Conservation (phyloP, 176 grass and related monocot species). For the Thinopyrum elongatum region DNA sequence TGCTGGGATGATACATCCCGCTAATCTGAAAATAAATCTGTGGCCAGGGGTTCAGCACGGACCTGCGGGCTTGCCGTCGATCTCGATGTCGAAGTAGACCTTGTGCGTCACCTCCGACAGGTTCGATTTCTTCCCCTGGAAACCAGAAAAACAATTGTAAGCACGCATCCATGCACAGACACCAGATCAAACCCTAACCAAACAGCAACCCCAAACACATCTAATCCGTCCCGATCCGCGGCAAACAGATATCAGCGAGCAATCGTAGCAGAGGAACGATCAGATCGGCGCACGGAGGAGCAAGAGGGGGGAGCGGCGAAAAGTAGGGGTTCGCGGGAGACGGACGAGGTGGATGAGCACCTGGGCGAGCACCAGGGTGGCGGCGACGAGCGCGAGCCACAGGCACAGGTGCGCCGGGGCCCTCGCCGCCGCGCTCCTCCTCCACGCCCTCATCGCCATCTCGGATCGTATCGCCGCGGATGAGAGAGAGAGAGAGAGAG, state of each 20-base stretch:
- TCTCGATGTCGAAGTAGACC: slow-evolving; percentile 93
- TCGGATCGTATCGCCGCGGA: slow-evolving; percentile 22
- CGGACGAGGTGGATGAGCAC: slow-evolving; percentile 66
- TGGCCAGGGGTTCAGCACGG: neutral
- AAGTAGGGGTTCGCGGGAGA: slow-evolving; percentile 16
- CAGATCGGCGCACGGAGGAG: neutral
- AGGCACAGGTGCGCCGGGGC: slow-evolving; percentile 29
- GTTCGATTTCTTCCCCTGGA: slow-evolving; percentile 68
- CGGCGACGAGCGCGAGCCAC: slow-evolving; percentile 63
- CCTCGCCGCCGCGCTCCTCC: slow-evolving; percentile 15
- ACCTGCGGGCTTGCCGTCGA: slow-evolving; percentile 90
- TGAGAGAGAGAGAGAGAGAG: neutral
- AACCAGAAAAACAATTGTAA: neutral
- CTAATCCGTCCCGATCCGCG: neutral
- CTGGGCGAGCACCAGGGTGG: slow-evolving; percentile 74
- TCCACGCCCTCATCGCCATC: slow-evolving; percentile 49
- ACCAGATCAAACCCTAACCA: neutral
- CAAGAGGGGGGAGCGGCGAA: neutral
- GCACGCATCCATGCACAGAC: neutral
- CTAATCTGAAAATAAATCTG: neutral
- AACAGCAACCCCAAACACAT: neutral
- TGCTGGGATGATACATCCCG: neutral
- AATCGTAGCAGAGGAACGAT: neutral
- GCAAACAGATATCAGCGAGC: neutral
- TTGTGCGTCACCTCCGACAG: slow-evolving; percentile 88